These are phyloP conservation scores for Russula ochroleuca DNA, from an alignment of 768 basidiomycete genomes.

Conservation along the genomic window DNA sequence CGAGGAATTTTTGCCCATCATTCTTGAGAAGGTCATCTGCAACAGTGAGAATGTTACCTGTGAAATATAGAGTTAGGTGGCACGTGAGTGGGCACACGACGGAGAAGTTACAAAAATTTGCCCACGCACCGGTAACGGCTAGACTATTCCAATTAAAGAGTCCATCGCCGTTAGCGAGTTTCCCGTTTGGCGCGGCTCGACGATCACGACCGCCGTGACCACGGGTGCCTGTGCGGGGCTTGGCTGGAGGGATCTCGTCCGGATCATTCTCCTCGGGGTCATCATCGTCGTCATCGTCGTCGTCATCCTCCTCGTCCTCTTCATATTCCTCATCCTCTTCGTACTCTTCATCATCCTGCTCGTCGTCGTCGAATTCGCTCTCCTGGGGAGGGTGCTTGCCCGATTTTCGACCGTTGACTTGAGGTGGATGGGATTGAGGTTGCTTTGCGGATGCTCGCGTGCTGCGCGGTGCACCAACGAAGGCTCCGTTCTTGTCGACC, in stretches of 20 bases:
- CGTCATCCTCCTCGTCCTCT: conserved; percentile 59
- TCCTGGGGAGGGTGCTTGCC: conserved; percentile 45
- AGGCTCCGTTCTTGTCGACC: conserved; percentile 84
- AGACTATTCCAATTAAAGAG: conserved; percentile 75
- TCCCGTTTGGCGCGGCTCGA: conserved; percentile 41
- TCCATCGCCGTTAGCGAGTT: conserved; percentile 54
- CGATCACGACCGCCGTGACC: conserved; percentile 29
- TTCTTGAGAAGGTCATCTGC: conserved; percentile 98
- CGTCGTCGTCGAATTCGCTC: conserved; percentile 64
- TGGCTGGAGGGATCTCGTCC: conserved; percentile 34
- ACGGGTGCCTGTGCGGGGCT: conserved; percentile 31
- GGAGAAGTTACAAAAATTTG: conserved; percentile 11
- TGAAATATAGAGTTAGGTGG: conserved; percentile 40
- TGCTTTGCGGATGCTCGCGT: conserved; percentile 23
- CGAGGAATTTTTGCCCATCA: conserved; percentile 97
- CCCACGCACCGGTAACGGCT: conserved; percentile 68
- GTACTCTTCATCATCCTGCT: conserved; percentile 51
- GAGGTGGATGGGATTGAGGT: conserved; percentile 32
- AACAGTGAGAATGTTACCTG: conserved; percentile 94
- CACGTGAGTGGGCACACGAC: conserved; percentile 24
- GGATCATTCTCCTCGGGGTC: conserved; percentile 60
- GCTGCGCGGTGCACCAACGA: conserved; percentile 40
- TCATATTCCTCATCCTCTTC: conserved; percentile 56
- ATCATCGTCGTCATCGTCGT: conserved; percentile 68
- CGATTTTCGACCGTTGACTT: conserved; percentile 41